Base-by-base conservation (phyloP, 306 rosid genomes). In the Cucurbita moschata region DNA sequence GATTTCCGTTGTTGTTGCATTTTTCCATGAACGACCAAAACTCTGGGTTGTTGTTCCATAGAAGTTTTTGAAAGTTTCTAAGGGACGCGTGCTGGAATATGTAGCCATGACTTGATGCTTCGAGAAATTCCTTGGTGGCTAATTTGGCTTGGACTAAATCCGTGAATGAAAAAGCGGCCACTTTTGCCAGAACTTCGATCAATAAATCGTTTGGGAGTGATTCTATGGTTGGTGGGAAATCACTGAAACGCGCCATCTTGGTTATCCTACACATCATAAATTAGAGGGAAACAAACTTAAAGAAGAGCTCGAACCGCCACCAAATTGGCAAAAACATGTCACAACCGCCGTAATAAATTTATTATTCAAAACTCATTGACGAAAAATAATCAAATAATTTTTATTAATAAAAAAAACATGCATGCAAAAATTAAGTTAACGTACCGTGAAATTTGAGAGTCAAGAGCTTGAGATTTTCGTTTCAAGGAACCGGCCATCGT, bases 161-260 rank as follows among this genome's bases (percentile, higher is more conserved):
- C 1, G 8, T 7, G 50, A 72, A 49, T 3, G 86, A 84, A 6
- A 6, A 52, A 0, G 86, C 71, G 0, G 83, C 90, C 7, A 84
- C 86, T 49, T 61, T 78, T 7, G 72, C 75, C 0, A 82, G 0
- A 30, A 84, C 69, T 18, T 86, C 83, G 2, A 75, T 46, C 0
- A 80, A 14, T 68, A 82, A 56, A 5, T 86, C 90, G 0, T 66
- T 47, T 5, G 90, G 86, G 63, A 84, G 79, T 12, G 55, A 4
- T 47, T 5, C 5, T 12, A 50, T 50, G 54, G 14, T 1, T 7
- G 54, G 5, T 5, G 52, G 5, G 12, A 15, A 12, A 49, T 4
- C 4, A 15, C 6, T 0, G 0, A 1, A 4, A n/a, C 54, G 7
- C n/a, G 1, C 5, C n/a, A 0, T 50, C 4, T 50, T 50, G 5